Conservation (phyloP, 2,329 filamentous ascomycete species). For the Magnaporthiopsis incrustans region DNA sequence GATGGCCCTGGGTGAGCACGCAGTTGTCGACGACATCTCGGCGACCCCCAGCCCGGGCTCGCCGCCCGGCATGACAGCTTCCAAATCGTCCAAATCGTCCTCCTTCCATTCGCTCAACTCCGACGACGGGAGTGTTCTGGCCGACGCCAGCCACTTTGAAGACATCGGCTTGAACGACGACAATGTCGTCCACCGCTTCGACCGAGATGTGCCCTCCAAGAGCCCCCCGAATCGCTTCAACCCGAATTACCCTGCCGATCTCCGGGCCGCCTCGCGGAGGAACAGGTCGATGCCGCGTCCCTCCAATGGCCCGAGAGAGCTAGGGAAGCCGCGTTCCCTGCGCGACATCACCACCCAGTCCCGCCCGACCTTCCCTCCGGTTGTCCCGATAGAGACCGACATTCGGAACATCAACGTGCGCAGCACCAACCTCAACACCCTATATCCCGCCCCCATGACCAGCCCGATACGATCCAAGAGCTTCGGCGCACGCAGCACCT, state of each 20-base stretch:
- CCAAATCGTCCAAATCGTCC: conserved; percentile 85
- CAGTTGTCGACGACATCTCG: conserved; percentile 28
- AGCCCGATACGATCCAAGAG: conserved; percentile 22
- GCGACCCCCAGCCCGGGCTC: conserved; percentile 47
- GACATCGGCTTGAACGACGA: conserved; percentile 84
- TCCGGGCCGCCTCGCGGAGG: conserved; percentile 25
- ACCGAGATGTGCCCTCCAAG: conserved; percentile 28
- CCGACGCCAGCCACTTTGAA: conserved; percentile 79
- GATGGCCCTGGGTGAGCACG: conserved; percentile 33
- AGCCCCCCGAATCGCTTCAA: conserved; percentile 40
- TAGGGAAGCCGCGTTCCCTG: conserved; percentile 22
- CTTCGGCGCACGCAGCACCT: conserved; percentile 29
- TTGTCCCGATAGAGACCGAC: conserved; percentile 33
- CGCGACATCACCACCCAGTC: conserved; percentile 25
- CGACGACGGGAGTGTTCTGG: conserved; percentile 61
- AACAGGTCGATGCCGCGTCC: conserved; percentile 20
- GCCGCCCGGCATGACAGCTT: conserved; percentile 69
- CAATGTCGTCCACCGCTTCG: conserved; percentile 27
- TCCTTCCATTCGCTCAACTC: conserved; percentile 75
- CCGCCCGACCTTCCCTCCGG: conserved; percentile 32
- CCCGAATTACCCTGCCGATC: conserved; percentile 34
- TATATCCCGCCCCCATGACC: conserved; percentile 20
- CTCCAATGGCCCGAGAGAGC: conserved; percentile 18
- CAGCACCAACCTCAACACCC: conserved; percentile 36
- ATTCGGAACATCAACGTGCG: conserved; percentile 40